Percentiles rank a stretch among this genome's conserved stretches.
Evolutionary conservation across 2,329 filamentous ascomycete genomes (phyloP).

Genomic region (Diplodia mutila): DNA sequence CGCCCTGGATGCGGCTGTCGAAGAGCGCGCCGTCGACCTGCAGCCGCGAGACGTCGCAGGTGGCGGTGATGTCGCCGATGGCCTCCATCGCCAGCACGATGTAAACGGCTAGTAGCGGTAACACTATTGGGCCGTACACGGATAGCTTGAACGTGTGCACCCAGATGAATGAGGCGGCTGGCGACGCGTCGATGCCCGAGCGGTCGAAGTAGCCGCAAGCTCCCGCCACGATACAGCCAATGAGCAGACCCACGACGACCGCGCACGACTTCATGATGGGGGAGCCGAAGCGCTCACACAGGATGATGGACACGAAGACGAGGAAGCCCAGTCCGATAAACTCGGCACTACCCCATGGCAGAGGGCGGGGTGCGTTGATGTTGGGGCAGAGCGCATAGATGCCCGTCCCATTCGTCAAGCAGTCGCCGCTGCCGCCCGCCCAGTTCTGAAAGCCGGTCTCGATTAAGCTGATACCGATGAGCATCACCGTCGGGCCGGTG

Average conservation of each 20-base stretch:
- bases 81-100: constrained; percentile 76
- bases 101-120: constrained; percentile 66
- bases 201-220: constrained; percentile 78
- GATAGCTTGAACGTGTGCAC: constrained; percentile 74
- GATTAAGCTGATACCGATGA: constrained; percentile 76
- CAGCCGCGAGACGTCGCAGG: constrained; percentile 77
- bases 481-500: constrained; percentile 68
- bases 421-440: constrained; percentile 73
- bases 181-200: constrained; percentile 71
- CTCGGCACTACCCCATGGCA: constrained; percentile 78
- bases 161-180: constrained; percentile 76
- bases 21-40: constrained; percentile 73
- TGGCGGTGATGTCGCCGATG: constrained; percentile 79
- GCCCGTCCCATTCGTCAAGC: constrained; percentile 51
- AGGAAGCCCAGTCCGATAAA: constrained; percentile 79
- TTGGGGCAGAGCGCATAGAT: constrained; percentile 64
- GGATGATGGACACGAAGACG: constrained; percentile 77
- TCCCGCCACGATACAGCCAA: constrained; percentile 78
- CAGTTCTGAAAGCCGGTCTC: constrained; percentile 74
- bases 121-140: constrained; percentile 72
- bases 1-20: constrained; percentile 78
- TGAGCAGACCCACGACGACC: constrained; percentile 73
- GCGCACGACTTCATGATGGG: constrained; percentile 84
- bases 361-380: constrained; percentile 68
- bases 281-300: constrained; percentile 79